Evolutionary conservation across 2,329 filamentous ascomycete species (phyloP).

Genomic region (Blastomyces silverae): DNA sequence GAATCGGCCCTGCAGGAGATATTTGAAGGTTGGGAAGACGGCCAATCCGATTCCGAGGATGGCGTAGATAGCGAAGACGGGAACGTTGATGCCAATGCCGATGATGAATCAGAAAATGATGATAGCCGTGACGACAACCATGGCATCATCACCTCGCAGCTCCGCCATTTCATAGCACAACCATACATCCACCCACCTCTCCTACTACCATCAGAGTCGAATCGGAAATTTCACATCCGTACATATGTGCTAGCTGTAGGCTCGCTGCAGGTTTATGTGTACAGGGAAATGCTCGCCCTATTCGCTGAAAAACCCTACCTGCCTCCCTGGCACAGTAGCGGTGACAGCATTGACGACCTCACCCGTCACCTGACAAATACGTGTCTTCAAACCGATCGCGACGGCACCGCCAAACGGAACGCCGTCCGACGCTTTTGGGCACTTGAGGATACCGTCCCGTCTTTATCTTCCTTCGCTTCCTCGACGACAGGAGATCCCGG

Average conservation of each 20-base stretch:
- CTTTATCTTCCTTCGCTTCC: conserved; percentile 20
- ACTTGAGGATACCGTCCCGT: conserved; percentile 44
- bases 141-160: conserved; percentile 74
- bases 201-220: conserved; percentile 56
- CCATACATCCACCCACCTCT: conserved; percentile 89
- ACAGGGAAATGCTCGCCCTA: conserved; percentile 83
- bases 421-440: conserved; percentile 71
- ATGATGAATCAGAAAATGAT: conserved; percentile 30
- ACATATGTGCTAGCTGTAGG: conserved; percentile 82
- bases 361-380: conserved; percentile 88
- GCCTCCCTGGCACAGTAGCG: conserved; percentile 45
- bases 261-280: conserved; percentile 74
- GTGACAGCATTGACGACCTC: conserved; percentile 48
- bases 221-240: conserved; percentile 88
- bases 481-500: conserved; percentile 12
- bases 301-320: conserved; percentile 73
- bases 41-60: conserved; percentile 58
- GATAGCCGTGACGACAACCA: conserved; percentile 31
- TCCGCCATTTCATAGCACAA: conserved; percentile 93
- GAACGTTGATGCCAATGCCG: conserved; percentile 25
- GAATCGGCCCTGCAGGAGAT: conserved; percentile 77
- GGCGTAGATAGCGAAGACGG: conserved; percentile 51
- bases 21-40: conserved; percentile 85
- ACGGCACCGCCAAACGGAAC: conserved; percentile 47
- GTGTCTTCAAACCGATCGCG: conserved; percentile 64